Base-by-base conservation (phyloP, 768 basidiomycete species). In the Botryobasidium botryosum region DNA sequence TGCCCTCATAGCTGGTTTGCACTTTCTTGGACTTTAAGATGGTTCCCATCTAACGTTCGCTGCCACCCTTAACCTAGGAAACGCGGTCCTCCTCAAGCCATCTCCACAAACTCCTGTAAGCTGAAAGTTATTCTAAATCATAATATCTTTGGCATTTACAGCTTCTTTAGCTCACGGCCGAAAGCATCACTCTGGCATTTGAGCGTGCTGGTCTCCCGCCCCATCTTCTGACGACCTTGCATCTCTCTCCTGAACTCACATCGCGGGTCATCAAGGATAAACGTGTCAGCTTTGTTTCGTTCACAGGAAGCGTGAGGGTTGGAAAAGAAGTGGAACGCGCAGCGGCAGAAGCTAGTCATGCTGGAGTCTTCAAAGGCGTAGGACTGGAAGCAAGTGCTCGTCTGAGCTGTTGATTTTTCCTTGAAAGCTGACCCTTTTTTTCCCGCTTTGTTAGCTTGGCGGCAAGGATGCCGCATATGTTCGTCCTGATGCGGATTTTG, bases 391-490 rank as follows among this genome's bases (percentile, higher is more conserved):
- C 80, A 53, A 10, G 57, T 52, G 10, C 7, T 18, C 18, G 2
- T 15, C 25, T 13, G 6, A 20, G 18, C 5, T 32, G 1, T 37
- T 7, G 43, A 15, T 17, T 39, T 39, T 12, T 39, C 20, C 37
- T n/a, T n/a, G n/a, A n/a, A n/a, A n/a, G 21, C 37, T 39, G 10
- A 15, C 2, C 20, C 21, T 45, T 24, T 26, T 29, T 32, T 28
- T 17, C 18, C 18, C n/a, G 38, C 8, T 41, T 40, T 17, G 51
- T 5, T 45, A 87, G 82, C 74, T 99, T 13, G 94, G 94, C 2
- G 94, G 94, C 1, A 97, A 99, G 61, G 94, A 99, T 56, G 88
- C 94, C 2, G 94, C 92, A 2, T 99, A 96, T 56, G 90, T 99
- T 5, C 67, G 88, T 20, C 62, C 72, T 2, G 92, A 96, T 59